Evolutionary conservation across 2,329 filamentous ascomycete species (phyloP), one percentile per base, ranked within the genome.

Genomic region (Gyromitra esculenta): DNA sequence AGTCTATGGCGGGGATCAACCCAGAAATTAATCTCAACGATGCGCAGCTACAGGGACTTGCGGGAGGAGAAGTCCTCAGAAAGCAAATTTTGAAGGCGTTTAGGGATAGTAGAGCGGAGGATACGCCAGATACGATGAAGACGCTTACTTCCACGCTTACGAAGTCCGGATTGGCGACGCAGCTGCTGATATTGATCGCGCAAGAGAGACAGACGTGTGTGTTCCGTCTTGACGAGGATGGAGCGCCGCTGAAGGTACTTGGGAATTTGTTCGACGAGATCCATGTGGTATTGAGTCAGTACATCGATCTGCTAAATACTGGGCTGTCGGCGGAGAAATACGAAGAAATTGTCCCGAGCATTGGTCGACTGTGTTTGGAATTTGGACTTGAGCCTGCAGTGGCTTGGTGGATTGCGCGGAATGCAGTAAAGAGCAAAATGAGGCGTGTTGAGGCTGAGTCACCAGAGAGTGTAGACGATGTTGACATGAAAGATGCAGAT

Each of bases 1-100:
- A 90, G 45, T 92, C 92, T 1, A 98, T 99, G 96, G 93, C 93
- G 18, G 96, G 96, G 59, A 94, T 99, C 76, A 91, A 95, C 11
- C 90, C 94, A 2, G 91, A 95, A 76, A 88, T 91, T 67, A 93
- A 94, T 81, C 95, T 97, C 81, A 97, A 93, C 39, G 95, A 99
- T 80, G 86, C 90, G 18, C 94, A 97, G 83, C 88, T 97, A 37
- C 86, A 92, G 78, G 94, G 93, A 13, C 94, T 99, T 89, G 93
- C 92, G 52, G 95, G 94, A 77, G 94, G 95, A 13, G 89, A 93
- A 66, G 86, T 91, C 35, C 86, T 99, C 9, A 91, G 92, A 79
- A 89, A 90, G 8, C 92, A 95, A 80, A 96, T 92, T 0, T 87
- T 98, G 50, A 88, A 92, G 76, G 90, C 92, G 71, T 87, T 97